A percentile compares a stretch with the other conserved stretches of the same genome.
Evolutionary conservation across 1,284 basidiomycete genomes (phyloP).

Genomic region (Cutaneotrichosporon daszewskae): DNA sequence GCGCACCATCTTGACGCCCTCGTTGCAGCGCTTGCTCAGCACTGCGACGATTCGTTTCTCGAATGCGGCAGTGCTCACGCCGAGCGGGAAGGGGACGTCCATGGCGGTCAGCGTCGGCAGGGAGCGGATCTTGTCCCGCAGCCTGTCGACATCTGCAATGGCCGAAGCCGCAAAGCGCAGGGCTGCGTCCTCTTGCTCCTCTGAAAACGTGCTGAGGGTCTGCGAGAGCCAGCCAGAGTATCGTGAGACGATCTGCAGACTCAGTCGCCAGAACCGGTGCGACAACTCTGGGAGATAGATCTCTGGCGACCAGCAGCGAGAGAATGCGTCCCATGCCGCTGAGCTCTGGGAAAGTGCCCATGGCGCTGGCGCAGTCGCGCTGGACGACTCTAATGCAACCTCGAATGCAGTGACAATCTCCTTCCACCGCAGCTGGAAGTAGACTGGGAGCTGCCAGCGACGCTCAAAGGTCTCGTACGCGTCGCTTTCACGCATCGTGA

Average conservation of each 20-base stretch:
- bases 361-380: background rate
- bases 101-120: constrained; percentile 5
- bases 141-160: constrained; percentile 30
- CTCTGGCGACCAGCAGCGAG: constrained; percentile 74
- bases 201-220: constrained; percentile 42
- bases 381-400: constrained; percentile 51
- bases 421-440: constrained; percentile 97
- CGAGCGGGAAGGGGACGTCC: constrained; percentile 9
- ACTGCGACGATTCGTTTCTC: constrained; percentile 63
- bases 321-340: constrained; percentile 66
- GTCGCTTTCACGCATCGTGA: constrained; percentile 64
- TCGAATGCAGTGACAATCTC: constrained; percentile 77
- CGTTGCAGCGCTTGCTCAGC: constrained; percentile 70
- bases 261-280: constrained; percentile 79
- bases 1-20: constrained; percentile 77
- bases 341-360: constrained; percentile 55
- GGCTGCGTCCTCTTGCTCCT: constrained; percentile 47
- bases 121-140: constrained; percentile 15
- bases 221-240: constrained; percentile 67
- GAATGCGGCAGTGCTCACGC: constrained; percentile 36
- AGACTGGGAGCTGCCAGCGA: constrained; percentile 92
- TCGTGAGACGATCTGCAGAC: constrained; percentile 73
- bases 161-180: constrained; percentile 29
- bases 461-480: constrained; percentile 68
- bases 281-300: constrained; percentile 74